Percentiles rank a stretch among this genome's conserved stretches.
Conservation (phyloP, 495 filamentous ascomycete species). For the Entonaema liquescens region DNA sequence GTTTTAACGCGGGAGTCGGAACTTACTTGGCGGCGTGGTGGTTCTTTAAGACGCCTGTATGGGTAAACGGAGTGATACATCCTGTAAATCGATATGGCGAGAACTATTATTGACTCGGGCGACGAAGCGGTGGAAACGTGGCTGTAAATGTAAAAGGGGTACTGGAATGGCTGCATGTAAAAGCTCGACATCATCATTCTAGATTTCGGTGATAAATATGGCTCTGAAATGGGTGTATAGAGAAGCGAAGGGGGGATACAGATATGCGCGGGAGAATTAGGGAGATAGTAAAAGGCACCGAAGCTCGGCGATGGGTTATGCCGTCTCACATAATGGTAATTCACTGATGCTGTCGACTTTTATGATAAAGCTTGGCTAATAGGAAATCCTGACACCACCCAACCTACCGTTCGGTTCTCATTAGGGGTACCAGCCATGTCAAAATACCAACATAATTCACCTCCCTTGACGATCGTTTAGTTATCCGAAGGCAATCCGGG, state of each 20-base stretch:
- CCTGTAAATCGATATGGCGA: conserved; percentile 16
- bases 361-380: not conserved
- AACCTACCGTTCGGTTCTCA: not conserved
- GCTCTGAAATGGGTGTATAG: not conserved
- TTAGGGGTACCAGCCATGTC: not conserved
- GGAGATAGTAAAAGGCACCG: not conserved
- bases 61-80: conserved; percentile 8
- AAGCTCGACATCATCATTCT: conserved; percentile 7
- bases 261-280: not conserved
- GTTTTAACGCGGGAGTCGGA: conserved; percentile 9
- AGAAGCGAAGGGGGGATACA: not conserved
- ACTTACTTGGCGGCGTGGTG: not conserved
- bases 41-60: conserved; percentile 29
- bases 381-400: not conserved
- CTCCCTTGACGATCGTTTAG: not conserved
- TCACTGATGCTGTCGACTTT: not conserved
- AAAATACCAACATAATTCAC: not conserved
- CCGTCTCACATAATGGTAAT: not conserved
- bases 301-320: not conserved
- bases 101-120: conserved; percentile 28
- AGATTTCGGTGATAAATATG: conserved; percentile 1
- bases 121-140: conserved; percentile 18
- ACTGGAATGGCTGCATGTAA: conserved; percentile 12
- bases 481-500: not conserved
- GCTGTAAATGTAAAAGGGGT: conserved; percentile 29